Percentiles rank a stretch among this genome's conserved stretches.
Conservation (phyloP, 371 early-diverging fungal species). For the Apophysomyces variabilis region DNA sequence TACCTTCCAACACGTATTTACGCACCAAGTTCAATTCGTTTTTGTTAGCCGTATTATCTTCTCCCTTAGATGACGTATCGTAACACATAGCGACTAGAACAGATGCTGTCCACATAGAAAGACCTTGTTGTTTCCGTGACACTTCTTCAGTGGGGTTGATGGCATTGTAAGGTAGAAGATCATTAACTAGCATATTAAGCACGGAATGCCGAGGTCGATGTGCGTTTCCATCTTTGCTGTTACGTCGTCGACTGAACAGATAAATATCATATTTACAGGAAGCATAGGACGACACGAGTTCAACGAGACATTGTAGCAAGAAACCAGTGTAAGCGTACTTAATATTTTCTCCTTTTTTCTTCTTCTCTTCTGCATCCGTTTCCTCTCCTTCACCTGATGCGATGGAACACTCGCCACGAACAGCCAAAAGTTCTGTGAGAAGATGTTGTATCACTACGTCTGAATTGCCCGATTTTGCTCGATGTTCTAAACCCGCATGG, state of each 20-base stretch:
- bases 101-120: slow-evolving; percentile 71
- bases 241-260: slow-evolving; percentile 60
- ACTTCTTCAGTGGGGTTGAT: slow-evolving; percentile 54
- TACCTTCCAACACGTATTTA: slow-evolving; percentile 68
- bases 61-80: slow-evolving; percentile 38
- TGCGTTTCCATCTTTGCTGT: slow-evolving; percentile 44
- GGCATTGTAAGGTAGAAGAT: slow-evolving; percentile 64
- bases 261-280: slow-evolving; percentile 78
- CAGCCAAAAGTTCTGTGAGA: slow-evolving; percentile 41
- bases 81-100: slow-evolving; percentile 65
- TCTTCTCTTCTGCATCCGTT: slow-evolving; percentile 27
- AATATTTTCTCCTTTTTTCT: slow-evolving; percentile 37
- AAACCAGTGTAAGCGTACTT: slow-evolving; percentile 76
- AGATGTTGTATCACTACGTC: slow-evolving; percentile 41
- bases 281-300: slow-evolving; percentile 86
- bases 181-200: slow-evolving; percentile 63
- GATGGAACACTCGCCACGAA: slow-evolving; percentile 25
- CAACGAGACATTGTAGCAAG: slow-evolving; percentile 85
- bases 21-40: slow-evolving; percentile 69
- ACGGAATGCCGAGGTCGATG: slow-evolving; percentile 38
- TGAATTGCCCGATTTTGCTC: slow-evolving; percentile 26
- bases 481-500: neutral
- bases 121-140: slow-evolving; percentile 61
- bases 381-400: slow-evolving; percentile 19
- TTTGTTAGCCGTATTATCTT: slow-evolving; percentile 48